Conservation (phyloP, 495 filamentous ascomycete species). For the Penicillium malachiteum region DNA sequence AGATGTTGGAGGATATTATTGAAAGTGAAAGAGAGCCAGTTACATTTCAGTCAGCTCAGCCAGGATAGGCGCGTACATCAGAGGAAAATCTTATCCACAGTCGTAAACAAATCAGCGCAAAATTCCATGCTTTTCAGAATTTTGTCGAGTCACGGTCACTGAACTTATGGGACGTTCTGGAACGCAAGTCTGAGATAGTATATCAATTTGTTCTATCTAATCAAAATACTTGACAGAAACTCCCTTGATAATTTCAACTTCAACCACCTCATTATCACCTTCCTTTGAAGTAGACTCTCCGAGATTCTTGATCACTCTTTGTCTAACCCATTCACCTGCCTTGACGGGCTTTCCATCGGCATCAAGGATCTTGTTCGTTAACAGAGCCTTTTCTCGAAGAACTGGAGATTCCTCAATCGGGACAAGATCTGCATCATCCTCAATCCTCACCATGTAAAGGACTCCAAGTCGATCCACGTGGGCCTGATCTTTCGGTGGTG, state of each 20-base stretch:
- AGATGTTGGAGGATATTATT: slow-evolving; percentile 1
- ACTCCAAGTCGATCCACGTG: slow-evolving; percentile 47
- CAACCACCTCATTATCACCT: not conserved
- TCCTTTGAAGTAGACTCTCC: not conserved
- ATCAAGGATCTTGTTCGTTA: not conserved
- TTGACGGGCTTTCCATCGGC: not conserved
- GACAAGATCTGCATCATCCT: slow-evolving; percentile 19
- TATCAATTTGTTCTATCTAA: not conserved
- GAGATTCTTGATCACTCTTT: slow-evolving; percentile 1
- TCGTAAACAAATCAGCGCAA: too few species aligned
- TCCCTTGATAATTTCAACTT: slow-evolving; percentile 1
- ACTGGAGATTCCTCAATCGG: not conserved
- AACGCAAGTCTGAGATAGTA: not conserved
- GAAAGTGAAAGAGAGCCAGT: not conserved
- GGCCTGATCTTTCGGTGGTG: slow-evolving; percentile 47
- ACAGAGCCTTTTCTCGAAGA: not conserved
- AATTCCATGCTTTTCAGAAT: too few species aligned
- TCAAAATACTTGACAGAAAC: slow-evolving; percentile 1
- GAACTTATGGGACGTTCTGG: too few species aligned
- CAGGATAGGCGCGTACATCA: too few species aligned
- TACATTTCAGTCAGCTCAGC: too few species aligned
- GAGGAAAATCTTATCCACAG: too few species aligned
- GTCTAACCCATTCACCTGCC: slow-evolving; percentile 1
- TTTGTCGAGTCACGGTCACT: too few species aligned
- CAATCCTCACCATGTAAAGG: slow-evolving; percentile 49